phyloP scores from a whole-genome alignment of 257 asterid genomes.

The Solanum habrochaites region DNA sequence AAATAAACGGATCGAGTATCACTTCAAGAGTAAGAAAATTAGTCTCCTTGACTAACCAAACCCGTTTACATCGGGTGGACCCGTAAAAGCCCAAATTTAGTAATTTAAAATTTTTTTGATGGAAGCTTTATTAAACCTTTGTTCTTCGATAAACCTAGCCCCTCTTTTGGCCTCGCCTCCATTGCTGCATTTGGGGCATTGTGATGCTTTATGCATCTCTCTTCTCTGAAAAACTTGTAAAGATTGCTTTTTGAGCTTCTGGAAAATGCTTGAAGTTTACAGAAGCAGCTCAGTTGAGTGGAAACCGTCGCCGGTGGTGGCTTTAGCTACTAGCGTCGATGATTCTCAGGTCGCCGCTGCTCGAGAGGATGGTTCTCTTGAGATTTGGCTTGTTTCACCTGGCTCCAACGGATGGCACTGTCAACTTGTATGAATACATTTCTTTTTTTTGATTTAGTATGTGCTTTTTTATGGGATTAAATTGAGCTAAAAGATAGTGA shows the following conservation, averaged over 20 bases:
- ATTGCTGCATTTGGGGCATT: background rate
- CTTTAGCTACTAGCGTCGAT: conserved; percentile 85
- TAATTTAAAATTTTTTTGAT: background rate
- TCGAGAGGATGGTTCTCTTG: conserved; percentile 74
- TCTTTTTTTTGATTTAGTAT: background rate
- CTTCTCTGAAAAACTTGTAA: background rate
- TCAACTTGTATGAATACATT: background rate
- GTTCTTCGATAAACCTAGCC: background rate
- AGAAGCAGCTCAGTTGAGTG: conserved; percentile 64
- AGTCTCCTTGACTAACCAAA: background rate
- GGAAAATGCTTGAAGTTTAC: conserved; percentile 32
- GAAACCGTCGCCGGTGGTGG: conserved; percentile 77
- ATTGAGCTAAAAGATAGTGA: background rate
- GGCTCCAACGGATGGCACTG: conserved; percentile 95
- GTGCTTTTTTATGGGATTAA: background rate
- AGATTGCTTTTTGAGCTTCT: background rate
- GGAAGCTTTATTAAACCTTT: background rate
- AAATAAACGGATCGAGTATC: no score
- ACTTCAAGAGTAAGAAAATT: background rate
- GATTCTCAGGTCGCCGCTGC: conserved; percentile 95
- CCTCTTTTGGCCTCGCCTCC: background rate
- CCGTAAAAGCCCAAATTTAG: background rate
- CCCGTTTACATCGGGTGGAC: background rate
- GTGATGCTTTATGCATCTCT: background rate
- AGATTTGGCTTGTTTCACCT: conserved; percentile 98